These are phyloP conservation scores for Colletotrichum sp. DNA, from an alignment of 2,329 filamentous ascomycete genomes.

Conservation along the genomic window DNA sequence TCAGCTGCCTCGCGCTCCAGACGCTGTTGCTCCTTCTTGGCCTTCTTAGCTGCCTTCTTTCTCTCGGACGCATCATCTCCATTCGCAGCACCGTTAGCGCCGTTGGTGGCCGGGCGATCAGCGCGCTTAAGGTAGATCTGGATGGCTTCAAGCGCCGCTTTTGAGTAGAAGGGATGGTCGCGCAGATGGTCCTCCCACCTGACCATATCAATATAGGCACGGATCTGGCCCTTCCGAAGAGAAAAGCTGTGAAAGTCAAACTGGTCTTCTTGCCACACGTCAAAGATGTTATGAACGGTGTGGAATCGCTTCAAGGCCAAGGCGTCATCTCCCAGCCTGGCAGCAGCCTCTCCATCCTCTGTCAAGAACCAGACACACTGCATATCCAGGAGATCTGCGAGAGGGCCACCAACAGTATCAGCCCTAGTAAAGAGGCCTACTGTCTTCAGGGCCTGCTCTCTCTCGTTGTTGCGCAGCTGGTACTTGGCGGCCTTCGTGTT, in stretches of 20 bases:
- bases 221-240: slow-evolving; percentile 92
- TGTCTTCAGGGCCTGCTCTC: slow-evolving; percentile 82
- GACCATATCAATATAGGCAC: slow-evolving; percentile 95
- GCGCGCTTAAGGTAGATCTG: slow-evolving; percentile 79
- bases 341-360: slow-evolving; percentile 90
- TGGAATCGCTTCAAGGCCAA: slow-evolving; percentile 93
- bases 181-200: slow-evolving; percentile 92
- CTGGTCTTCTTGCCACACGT: slow-evolving; percentile 97
- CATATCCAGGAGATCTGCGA: slow-evolving; percentile 95
- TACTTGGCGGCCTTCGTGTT: slow-evolving; percentile 99
- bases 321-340: slow-evolving; percentile 80
- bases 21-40: slow-evolving; percentile 72
- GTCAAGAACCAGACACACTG: slow-evolving; percentile 97
- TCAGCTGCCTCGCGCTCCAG: slow-evolving; percentile 80
- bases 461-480: slow-evolving; percentile 89
- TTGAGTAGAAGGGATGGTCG: slow-evolving; percentile 90
- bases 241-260: slow-evolving; percentile 99
- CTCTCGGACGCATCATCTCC: slow-evolving; percentile 68
- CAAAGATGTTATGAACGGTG: slow-evolving; percentile 88
- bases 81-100: slow-evolving; percentile 58
- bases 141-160: slow-evolving; percentile 81
- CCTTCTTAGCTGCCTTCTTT: slow-evolving; percentile 91
- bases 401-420: slow-evolving; percentile 83
- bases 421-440: slow-evolving; percentile 95
- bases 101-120: slow-evolving; percentile 74